Base-by-base conservation (phyloP, 352 stramenopile species). In the Phytophthora aleatoria region DNA sequence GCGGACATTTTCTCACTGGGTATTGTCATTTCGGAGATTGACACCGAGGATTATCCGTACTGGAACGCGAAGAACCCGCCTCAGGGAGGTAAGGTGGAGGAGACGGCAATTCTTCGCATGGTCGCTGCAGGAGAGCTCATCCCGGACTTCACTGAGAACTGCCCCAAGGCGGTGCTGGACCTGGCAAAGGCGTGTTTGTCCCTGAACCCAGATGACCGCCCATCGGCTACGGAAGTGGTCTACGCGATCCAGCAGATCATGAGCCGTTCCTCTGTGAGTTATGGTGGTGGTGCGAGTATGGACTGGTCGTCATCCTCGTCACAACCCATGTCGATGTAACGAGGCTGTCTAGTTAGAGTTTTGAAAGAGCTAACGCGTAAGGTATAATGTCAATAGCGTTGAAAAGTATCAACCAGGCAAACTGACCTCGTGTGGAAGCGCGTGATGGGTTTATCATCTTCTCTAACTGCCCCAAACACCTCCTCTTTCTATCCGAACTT, bases 401-500 rank as follows among this genome's bases (percentile, higher is more conserved):
- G 49, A 42, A 48, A 57, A 64, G 42, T 50, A 49, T 57, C 57
- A 55, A 61, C 11, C 39, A 43, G 27, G 42, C 44, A 50, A 6
- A 30, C 20, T 35, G 20, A 50, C 24, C 15, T 24, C 42, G 4
- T 48, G 26, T 38, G n/a, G 15, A 28, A 48, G 26, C 42, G 20
- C 42, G 20, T 20, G 20, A 20, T 20, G 20, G 20, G 20, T 20
- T 48, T n/a, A 48, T 48, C 42, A 13, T 48, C 28, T 35, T 65
- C 24, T 69, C 54, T 69, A 64, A 31, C 52, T 58, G 33, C 27
- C 24, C 24, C 31, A 36, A 47, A 41, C 24, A 30, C 20, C 49
- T 48, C 45, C 47, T 7, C 7, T n/a, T 41, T 64, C 50, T 84
- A 94, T 44, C 79, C 85, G 64, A 98, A 99, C 55, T 99, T 97